Percentiles rank a stretch among this genome's conserved stretches.
Evolutionary conservation across 116 monocot species (phyloP).

Genomic region (Dioscorea cayenensis): DNA sequence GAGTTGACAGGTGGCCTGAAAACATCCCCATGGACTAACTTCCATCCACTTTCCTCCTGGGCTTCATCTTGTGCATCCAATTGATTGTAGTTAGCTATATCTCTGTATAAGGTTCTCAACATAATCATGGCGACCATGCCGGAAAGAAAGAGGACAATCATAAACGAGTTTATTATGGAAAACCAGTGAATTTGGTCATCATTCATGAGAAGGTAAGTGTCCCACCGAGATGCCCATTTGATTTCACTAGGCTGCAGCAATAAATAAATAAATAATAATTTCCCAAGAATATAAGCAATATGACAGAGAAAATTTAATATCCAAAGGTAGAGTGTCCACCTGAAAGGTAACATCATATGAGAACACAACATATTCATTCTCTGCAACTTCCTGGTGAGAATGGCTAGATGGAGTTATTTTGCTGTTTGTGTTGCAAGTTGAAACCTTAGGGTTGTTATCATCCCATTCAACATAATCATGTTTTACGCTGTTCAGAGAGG

Average conservation of each 20-base stretch:
- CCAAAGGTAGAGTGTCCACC: slow-evolving; percentile 18
- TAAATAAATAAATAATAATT: background rate
- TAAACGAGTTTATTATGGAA: slow-evolving; percentile 71
- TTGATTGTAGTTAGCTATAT: slow-evolving; percentile 73
- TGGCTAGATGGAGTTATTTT: slow-evolving; percentile 33
- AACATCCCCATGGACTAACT: slow-evolving; percentile 64
- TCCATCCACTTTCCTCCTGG: slow-evolving; percentile 73
- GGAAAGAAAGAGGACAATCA: slow-evolving; percentile 86
- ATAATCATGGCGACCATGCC: slow-evolving; percentile 48
- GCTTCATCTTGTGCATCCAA: slow-evolving; percentile 60
- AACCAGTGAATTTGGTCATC: slow-evolving; percentile 85
- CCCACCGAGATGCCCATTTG: slow-evolving; percentile 84
- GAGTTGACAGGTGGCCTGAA: slow-evolving; percentile 59
- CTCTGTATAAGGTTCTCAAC: slow-evolving; percentile 67
- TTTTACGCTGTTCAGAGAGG: slow-evolving; percentile 27
- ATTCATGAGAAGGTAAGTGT: slow-evolving; percentile 76
- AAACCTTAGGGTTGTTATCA: slow-evolving; percentile 45
- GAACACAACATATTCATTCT: slow-evolving; percentile 41
- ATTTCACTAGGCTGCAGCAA: slow-evolving; percentile 46
- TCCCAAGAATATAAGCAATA: background rate
- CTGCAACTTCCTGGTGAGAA: slow-evolving; percentile 41
- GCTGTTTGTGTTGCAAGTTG: slow-evolving; percentile 46
- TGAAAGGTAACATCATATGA: slow-evolving; percentile 59
- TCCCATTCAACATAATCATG: slow-evolving; percentile 55
- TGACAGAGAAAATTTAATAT: background rate